Conservation (phyloP, 495 filamentous ascomycete genomes). For the Neurospora sp. region DNA sequence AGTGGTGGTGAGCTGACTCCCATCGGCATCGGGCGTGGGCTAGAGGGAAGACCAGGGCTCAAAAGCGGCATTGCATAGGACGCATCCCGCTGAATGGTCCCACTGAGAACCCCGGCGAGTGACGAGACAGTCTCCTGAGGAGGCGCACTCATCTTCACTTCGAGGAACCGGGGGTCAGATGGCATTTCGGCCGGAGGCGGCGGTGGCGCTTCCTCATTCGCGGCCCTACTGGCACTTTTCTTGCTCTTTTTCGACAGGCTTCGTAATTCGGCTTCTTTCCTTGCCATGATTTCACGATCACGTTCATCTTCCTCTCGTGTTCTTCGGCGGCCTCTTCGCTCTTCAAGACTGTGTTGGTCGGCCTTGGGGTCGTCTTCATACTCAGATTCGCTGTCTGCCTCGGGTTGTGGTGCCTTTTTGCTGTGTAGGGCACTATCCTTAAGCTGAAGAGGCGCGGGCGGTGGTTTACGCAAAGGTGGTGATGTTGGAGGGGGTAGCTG, state of each 20-base stretch:
- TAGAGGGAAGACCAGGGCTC: slow-evolving; percentile 81
- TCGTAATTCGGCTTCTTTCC: slow-evolving; percentile 52
- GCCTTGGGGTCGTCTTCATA: slow-evolving; percentile 68
- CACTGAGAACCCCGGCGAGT: slow-evolving; percentile 41
- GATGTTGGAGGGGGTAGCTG: slow-evolving; percentile 38
- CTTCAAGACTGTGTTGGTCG: slow-evolving; percentile 44
- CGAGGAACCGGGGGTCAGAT: slow-evolving; percentile 21
- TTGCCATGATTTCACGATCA: slow-evolving; percentile 57
- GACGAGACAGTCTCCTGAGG: slow-evolving; percentile 22
- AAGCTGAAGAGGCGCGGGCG: slow-evolving; percentile 76
- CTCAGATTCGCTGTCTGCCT: slow-evolving; percentile 66
- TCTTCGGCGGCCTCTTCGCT: slow-evolving; percentile 67
- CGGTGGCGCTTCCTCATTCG: slow-evolving; percentile 19
- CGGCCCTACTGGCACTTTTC: slow-evolving; percentile 39
- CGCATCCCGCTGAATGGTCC: slow-evolving; percentile 13
- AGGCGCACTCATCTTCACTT: slow-evolving; percentile 20
- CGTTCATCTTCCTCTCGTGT: slow-evolving; percentile 84
- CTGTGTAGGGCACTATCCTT: slow-evolving; percentile 25
- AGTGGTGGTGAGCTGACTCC: slow-evolving; percentile 61
- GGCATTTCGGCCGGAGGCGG: slow-evolving; percentile 14
- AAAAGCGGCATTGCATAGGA: slow-evolving; percentile 46
- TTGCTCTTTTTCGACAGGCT: slow-evolving; percentile 57
- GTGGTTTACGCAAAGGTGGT: slow-evolving; percentile 62
- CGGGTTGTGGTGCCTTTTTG: slow-evolving; percentile 37
- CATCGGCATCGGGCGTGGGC: slow-evolving; percentile 72